A percentile compares a stretch with the other conserved stretches of the same genome.
Evolutionary conservation across 805 yeast genomes (phyloP).

Genomic region (Nakazawaea ernobii): DNA sequence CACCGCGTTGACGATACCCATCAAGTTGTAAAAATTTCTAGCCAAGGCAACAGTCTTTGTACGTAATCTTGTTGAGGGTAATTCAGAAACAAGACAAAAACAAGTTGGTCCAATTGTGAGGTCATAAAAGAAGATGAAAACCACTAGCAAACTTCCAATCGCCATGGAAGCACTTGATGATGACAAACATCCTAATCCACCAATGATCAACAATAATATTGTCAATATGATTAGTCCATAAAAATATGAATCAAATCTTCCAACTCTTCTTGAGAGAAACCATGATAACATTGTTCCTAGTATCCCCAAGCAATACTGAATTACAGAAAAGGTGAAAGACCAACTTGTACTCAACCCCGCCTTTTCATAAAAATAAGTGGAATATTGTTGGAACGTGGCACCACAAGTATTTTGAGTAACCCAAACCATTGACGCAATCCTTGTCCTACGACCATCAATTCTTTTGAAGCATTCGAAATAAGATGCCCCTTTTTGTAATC

Average conservation of each 20-base stretch:
- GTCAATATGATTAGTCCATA: conserved; percentile 28
- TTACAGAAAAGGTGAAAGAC: conserved; percentile 42
- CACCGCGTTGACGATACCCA: conserved; percentile 22
- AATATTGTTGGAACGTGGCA: conserved; percentile 38
- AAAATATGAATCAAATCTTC: conserved; percentile 34
- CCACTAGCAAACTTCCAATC: conserved; percentile 26
- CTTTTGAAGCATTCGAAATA: conserved; percentile 43
- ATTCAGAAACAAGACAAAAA: conserved; percentile 34
- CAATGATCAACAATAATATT: conserved; percentile 34
- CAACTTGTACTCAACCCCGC: conserved; percentile 38
- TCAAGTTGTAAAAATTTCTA: conserved; percentile 27
- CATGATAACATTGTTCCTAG: conserved; percentile 38
- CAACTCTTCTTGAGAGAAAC: conserved; percentile 33
- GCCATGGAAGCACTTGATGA: conserved; percentile 4
- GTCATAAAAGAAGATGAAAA: conserved; percentile 43
- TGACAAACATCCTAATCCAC: conserved; percentile 29
- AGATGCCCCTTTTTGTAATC: conserved; percentile 8
- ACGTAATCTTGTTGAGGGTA: conserved; percentile 35
- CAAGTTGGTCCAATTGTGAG: conserved; percentile 38
- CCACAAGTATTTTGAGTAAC: conserved; percentile 41
- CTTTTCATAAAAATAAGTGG: conserved; percentile 45
- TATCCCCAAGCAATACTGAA: conserved; percentile 39
- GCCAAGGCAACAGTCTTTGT: conserved; percentile 36
- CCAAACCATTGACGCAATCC: conserved; percentile 40
- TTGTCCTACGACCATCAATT: conserved; percentile 42